phyloP scores from a whole-genome alignment of 352 stramenopile species.

The Phytophthora cactorum region DNA sequence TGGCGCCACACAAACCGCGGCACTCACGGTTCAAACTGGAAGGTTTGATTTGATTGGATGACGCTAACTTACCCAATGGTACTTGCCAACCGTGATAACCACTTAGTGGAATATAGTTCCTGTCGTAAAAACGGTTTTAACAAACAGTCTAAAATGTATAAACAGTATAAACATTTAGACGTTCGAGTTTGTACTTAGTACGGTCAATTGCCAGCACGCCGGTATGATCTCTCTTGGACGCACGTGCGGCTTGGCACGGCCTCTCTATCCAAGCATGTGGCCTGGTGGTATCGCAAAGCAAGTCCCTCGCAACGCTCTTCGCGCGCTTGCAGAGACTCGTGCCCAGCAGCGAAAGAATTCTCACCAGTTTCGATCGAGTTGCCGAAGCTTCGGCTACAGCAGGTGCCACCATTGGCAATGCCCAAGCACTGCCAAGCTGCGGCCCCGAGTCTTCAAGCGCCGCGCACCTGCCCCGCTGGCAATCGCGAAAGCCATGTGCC shows the following conservation, averaged over 20 bases:
- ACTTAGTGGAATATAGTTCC: no score
- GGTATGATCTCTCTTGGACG: conserved; percentile 14
- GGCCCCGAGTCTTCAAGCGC: conserved; percentile 5
- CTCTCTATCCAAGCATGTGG: conserved; percentile 11
- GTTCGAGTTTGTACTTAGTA: no score
- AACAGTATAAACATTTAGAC: no score
- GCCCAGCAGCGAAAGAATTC: conserved; percentile 24
- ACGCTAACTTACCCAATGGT: no score
- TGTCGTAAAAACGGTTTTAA: no score
- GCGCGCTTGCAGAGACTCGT: conserved; percentile 4
- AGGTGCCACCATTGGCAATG: conserved; percentile 2
- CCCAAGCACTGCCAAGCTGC: conserved; percentile 10
- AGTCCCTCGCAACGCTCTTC: conserved; percentile 12
- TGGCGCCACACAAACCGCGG: no score
- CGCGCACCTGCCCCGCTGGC: not conserved
- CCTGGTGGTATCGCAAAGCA: conserved; percentile 7
- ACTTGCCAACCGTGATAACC: no score
- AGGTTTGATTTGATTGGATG: no score
- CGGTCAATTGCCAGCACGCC: not conserved
- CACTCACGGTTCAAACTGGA: no score
- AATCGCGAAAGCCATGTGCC: conserved; percentile 26
- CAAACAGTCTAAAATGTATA: no score
- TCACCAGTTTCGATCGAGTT: conserved; percentile 7
- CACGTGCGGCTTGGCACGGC: conserved; percentile 7
- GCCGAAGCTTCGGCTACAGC: not conserved